phyloP scores from a whole-genome alignment of 495 filamentous ascomycete species.

The Penicillium subrubescens region DNA sequence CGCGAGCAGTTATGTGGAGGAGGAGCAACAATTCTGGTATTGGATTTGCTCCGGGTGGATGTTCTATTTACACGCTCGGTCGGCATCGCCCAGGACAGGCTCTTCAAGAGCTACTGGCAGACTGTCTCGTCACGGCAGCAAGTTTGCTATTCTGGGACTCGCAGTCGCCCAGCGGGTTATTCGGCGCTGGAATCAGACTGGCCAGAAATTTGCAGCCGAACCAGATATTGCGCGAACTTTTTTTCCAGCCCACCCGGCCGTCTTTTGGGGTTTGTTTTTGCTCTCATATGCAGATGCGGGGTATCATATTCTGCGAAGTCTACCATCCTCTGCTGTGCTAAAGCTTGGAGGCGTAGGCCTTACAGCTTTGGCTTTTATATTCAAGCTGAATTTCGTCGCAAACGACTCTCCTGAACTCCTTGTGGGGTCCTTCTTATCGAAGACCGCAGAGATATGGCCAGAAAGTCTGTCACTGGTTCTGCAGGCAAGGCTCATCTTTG shows the following conservation, averaged over 20 bases:
- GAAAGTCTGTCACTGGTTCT: slow-evolving; percentile 50
- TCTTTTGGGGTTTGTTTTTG: slow-evolving; percentile 77
- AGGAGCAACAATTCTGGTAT: slow-evolving; percentile 99
- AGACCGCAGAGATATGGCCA: slow-evolving; percentile 48
- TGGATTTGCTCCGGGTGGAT: slow-evolving; percentile 83
- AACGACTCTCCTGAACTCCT: slow-evolving; percentile 87
- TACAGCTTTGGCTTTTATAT: slow-evolving; percentile 64
- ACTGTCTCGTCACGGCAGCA: slow-evolving; percentile 4
- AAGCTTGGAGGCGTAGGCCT: slow-evolving; percentile 24
- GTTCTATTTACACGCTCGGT: slow-evolving; percentile 61
- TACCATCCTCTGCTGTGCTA: slow-evolving; percentile 31
- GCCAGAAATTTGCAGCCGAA: slow-evolving; percentile 88
- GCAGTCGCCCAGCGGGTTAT: slow-evolving; percentile 59
- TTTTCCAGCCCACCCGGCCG: slow-evolving; percentile 57
- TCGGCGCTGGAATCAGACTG: slow-evolving; percentile 92
- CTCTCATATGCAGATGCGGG: slow-evolving; percentile 63
- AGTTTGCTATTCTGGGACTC: slow-evolving; percentile 25
- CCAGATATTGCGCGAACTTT: slow-evolving; percentile 78
- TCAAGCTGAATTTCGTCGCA: slow-evolving; percentile 80
- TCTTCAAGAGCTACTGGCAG: neutral
- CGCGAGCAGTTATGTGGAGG: slow-evolving; percentile 94
- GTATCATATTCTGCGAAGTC: slow-evolving; percentile 33
- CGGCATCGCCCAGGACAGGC: slow-evolving; percentile 16
- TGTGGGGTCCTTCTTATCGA: slow-evolving; percentile 49
- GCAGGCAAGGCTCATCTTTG: slow-evolving; percentile 46